Conservation (phyloP, 352 stramenopile genomes). For the Pythium plurisporium region DNA sequence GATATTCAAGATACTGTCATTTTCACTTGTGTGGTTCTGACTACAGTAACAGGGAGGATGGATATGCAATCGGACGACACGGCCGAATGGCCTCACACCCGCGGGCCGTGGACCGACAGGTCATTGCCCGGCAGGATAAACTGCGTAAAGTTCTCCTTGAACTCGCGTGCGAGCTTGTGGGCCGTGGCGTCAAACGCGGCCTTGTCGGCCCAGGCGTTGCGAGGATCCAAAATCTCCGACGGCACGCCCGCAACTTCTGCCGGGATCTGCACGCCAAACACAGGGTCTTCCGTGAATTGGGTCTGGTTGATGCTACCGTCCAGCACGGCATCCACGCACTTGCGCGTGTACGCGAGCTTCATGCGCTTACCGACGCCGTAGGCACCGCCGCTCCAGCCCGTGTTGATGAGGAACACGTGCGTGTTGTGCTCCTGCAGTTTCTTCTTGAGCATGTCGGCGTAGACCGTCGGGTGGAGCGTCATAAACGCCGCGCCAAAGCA, state of each 20-base stretch:
- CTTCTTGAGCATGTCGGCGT: slow-evolving; percentile 53
- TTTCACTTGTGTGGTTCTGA: too few species aligned
- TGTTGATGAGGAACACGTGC: slow-evolving; percentile 87
- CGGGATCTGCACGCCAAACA: slow-evolving; percentile 73
- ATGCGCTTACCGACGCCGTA: slow-evolving; percentile 97
- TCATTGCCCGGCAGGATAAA: slow-evolving; percentile 78
- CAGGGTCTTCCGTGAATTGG: slow-evolving; percentile 60
- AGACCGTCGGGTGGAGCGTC: slow-evolving; percentile 53
- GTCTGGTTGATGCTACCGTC: slow-evolving; percentile 62
- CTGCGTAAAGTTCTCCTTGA: slow-evolving; percentile 84
- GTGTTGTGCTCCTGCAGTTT: slow-evolving; percentile 48
- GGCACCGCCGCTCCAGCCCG: slow-evolving; percentile 92
- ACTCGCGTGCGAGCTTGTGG: slow-evolving; percentile 68
- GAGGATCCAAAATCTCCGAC: slow-evolving; percentile 69
- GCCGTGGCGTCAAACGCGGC: slow-evolving; percentile 68
- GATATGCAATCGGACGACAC: too few species aligned
- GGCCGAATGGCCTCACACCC: slow-evolving; percentile 28
- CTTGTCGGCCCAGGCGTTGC: slow-evolving; percentile 78
- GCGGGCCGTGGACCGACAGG: slow-evolving; percentile 57
- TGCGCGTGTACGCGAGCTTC: slow-evolving; percentile 87
- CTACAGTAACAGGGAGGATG: too few species aligned
- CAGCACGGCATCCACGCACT: slow-evolving; percentile 73
- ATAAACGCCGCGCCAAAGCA: slow-evolving; percentile 56
- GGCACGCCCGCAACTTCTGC: slow-evolving; percentile 59
- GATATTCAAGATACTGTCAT: neutral